phyloP scores from a whole-genome alignment of 2,329 filamentous ascomycete species.

The Aureobasidium sp. region DNA sequence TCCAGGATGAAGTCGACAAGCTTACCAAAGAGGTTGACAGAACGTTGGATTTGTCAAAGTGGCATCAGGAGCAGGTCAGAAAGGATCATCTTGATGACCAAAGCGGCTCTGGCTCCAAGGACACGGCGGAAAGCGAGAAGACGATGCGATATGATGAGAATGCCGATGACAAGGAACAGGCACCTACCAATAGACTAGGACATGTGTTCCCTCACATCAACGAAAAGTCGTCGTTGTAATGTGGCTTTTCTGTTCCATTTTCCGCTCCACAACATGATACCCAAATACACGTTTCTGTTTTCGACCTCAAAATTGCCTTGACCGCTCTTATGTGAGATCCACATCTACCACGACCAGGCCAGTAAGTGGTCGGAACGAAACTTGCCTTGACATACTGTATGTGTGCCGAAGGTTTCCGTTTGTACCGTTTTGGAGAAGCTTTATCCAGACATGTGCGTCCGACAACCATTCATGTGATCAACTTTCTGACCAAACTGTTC shows the following conservation, averaged over 20 bases:
- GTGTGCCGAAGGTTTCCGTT: no score
- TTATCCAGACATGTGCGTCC: no score
- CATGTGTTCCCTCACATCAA: constrained; percentile 20
- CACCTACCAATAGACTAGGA: constrained; percentile 1
- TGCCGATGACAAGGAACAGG: constrained; percentile 3
- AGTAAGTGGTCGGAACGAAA: no score
- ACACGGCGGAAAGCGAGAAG: background rate
- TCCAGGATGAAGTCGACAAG: constrained; percentile 51
- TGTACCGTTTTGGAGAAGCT: no score
- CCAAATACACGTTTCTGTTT: background rate
- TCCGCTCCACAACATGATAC: background rate
- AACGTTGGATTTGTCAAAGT: constrained; percentile 42
- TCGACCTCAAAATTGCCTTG: background rate
- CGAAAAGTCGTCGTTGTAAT: constrained; percentile 10
- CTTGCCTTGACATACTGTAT: no score
- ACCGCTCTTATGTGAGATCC: no score
- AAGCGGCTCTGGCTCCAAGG: background rate
- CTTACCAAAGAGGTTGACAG: constrained; percentile 51
- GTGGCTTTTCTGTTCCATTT: background rate
- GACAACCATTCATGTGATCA: no score
- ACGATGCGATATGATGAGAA: constrained; percentile 12
- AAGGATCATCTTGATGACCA: constrained; percentile 13
- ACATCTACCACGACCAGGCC: no score
- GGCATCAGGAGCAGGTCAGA: constrained; percentile 34
- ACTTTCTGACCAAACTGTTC: no score